Base-by-base conservation (phyloP, 2,329 filamentous ascomycete species). In the Penicillium sclerotiorum region DNA sequence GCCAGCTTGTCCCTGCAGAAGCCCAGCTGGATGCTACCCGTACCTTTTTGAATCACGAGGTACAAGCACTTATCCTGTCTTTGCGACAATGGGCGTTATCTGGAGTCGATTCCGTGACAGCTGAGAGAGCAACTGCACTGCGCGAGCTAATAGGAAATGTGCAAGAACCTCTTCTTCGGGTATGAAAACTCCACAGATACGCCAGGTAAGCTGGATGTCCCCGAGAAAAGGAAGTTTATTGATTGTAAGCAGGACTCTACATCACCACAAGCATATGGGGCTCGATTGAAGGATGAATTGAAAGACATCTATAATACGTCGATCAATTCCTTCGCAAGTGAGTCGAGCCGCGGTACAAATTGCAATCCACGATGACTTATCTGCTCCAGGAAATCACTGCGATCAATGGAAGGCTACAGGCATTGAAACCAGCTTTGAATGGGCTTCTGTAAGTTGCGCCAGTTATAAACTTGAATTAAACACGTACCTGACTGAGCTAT, bases 1-100 rank as follows among this genome's bases (percentile, higher is more conserved):
- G 51, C 20, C 54, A 52, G 12, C 15, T 47, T 2, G 51, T 57
- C 4, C 54, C 54, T 3, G 52, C 54, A 12, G 54, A 50, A 9
- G 49, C 35, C 32, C 27, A 38, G 20, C 32, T 57, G 36, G 37
- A 21, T 12, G 20, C 51, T 5, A 40, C 40, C n/a, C 4, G 8
- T 1, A 45, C 35, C 8, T 57, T 47, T n/a, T 12, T 57, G 1
- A 15, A 47, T 4, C 11, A 45, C 11, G 12, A 52, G 39, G 54
- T 54, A 2, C 54, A 51, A n/a, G 43, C 41, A 13, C 12, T 52
- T 7, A 12, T 54, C 2, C 13, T n/a, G 5, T 57, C 51, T 20
- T 8, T 57, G 5, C 54, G 46, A 6, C 54, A 57, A 11, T 57
- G 54, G 54, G 28, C 22, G 5, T 7, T 57, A 9, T n/a, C 48